Conservation (phyloP, 169 alveolate genomes). For the Plasmodium gonderi region DNA sequence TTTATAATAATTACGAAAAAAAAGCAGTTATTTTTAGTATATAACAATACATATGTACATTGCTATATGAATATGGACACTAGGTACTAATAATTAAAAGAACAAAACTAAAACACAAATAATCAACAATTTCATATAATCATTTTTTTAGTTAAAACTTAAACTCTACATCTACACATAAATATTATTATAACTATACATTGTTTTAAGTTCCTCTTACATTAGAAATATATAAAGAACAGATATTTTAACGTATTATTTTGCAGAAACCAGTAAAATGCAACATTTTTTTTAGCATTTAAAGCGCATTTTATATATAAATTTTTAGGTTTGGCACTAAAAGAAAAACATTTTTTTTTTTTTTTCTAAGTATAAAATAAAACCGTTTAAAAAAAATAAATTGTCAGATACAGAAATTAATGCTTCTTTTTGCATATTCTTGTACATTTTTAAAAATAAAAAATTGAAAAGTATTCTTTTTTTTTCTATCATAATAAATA, state of each 20-base stretch:
- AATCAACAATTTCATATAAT: background rate
- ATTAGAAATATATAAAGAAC: too few species aligned
- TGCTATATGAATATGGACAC: background rate
- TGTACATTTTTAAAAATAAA: background rate
- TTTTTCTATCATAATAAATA: background rate
- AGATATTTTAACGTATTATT: too few species aligned
- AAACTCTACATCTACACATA: too few species aligned
- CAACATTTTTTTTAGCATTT: too few species aligned
- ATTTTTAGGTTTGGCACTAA: background rate
- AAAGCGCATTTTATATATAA: background rate
- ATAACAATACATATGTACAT: background rate
- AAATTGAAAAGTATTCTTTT: background rate
- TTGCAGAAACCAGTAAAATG: too few species aligned
- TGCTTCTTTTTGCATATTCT: background rate
- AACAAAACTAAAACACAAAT: background rate
- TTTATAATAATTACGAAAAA: background rate
- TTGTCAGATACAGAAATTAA: background rate
- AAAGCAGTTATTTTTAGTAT: background rate
- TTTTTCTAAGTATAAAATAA: background rate
- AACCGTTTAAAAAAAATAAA: background rate
- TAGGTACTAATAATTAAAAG: background rate
- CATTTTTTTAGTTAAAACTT: too few species aligned
- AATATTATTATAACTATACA: background rate
- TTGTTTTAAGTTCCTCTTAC: too few species aligned
- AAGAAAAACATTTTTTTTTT: background rate